A percentile compares a stretch with the other conserved stretches of the same genome.
Conservation (phyloP, 2,329 filamentous ascomycete species). For the Arachnomyces sp. region DNA sequence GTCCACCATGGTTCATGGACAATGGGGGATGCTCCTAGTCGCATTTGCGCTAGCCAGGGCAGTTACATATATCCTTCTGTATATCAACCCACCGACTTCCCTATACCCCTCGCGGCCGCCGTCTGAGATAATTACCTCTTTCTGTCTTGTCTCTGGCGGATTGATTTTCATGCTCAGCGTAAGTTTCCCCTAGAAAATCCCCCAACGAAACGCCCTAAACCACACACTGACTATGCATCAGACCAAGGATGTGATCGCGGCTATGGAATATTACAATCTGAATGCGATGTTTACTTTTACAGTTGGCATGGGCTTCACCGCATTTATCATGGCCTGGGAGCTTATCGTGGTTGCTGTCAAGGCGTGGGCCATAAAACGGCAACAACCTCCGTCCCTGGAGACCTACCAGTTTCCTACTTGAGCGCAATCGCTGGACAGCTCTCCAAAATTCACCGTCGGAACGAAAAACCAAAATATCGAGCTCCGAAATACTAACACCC, state of each 20-base stretch:
- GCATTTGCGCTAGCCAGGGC: slow-evolving; percentile 71
- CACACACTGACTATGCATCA: slow-evolving; percentile 28
- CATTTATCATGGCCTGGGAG: slow-evolving; percentile 77
- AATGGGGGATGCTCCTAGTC: slow-evolving; percentile 81
- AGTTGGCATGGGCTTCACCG: slow-evolving; percentile 73
- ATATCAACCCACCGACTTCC: slow-evolving; percentile 70
- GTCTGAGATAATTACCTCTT: slow-evolving; percentile 77
- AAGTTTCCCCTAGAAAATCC: slow-evolving; percentile 32
- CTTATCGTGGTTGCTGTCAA: slow-evolving; percentile 72
- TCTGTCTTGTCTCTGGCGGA: slow-evolving; percentile 80
- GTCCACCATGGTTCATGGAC: slow-evolving; percentile 84
- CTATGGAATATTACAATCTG: slow-evolving; percentile 67
- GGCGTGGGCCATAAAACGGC: slow-evolving; percentile 63
- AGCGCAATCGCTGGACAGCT: background rate
- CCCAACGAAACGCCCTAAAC: background rate
- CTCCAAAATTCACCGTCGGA: too few relatives aligned
- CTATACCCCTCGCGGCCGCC: slow-evolving; percentile 76
- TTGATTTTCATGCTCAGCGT: slow-evolving; percentile 88
- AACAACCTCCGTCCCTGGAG: slow-evolving; percentile 24
- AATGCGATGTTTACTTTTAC: slow-evolving; percentile 94
- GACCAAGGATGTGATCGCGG: slow-evolving; percentile 65
- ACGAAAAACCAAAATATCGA: too few relatives aligned
- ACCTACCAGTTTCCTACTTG: slow-evolving; percentile 22
- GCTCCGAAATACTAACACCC: too few relatives aligned
- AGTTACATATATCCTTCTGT: slow-evolving; percentile 71